Percentiles rank a stretch among this genome's conserved stretches.
Conservation (phyloP, 495 filamentous ascomycete species). For the Immersiella caudata region DNA sequence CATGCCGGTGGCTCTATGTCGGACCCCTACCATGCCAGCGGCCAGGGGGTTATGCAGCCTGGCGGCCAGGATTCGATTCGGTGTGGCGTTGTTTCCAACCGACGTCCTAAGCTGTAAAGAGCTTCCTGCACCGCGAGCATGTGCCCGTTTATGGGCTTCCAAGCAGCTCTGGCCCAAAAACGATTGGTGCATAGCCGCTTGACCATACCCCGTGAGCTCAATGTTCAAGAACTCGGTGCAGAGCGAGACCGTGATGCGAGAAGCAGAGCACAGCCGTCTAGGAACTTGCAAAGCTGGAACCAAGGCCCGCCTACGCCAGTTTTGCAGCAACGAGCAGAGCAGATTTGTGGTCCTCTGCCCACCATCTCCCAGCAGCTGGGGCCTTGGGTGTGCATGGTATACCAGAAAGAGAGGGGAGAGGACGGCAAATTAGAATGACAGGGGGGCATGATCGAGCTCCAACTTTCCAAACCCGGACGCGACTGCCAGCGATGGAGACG, state of each 20-base stretch:
- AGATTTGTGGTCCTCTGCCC: neutral
- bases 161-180: neutral
- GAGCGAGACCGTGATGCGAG: neutral
- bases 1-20: conserved; percentile 27
- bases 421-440: conserved; percentile 16
- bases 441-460: conserved; percentile 6
- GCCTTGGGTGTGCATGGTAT: neutral
- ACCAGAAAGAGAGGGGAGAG: neutral
- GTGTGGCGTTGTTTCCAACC: conserved; percentile 22
- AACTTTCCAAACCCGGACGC: conserved; percentile 8
- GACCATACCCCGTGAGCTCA: neutral
- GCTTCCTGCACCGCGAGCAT: conserved; percentile 11
- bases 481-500: neutral
- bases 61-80: conserved; percentile 23
- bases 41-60: conserved; percentile 18
- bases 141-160: conserved; percentile 3
- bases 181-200: neutral
- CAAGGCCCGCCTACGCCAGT: neutral
- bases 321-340: neutral
- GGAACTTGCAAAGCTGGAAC: neutral
- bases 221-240: neutral
- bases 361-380: conserved; percentile 6
- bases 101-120: conserved; percentile 16
- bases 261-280: neutral
- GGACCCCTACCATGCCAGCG: conserved; percentile 25